Base-by-base conservation (phyloP, 108 stramenopile species). In the Asterionellopsis glacialis region DNA sequence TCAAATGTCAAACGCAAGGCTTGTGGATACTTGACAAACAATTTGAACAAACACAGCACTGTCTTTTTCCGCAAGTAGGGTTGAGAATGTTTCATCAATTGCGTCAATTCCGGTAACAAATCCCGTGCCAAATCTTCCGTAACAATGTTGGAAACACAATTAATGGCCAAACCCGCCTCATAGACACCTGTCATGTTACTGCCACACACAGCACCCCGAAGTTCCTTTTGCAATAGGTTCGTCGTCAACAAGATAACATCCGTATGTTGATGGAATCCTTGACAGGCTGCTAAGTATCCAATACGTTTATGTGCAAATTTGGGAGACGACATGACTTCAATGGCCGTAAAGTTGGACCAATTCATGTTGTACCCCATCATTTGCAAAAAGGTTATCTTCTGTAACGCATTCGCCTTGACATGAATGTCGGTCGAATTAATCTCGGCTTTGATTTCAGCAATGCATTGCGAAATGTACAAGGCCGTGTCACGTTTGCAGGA, bases 21-120 rank as follows among this genome's bases (percentile, higher is more conserved):
- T 74, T 98, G 96, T n/a, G 98, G 98, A 80, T 96, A 99, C 52
- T 95, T 88, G 41, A 97, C 63, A 70, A 97, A 99, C 21, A 99
- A 65, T 70, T 96, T 97, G 84, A 95, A 99, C 47, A 99, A 76
- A 63, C 94, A 90, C 6, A 96, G 77, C 47, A 97, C 76, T 26
- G 97, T 92, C 77, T 99, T 99, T 76, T 99, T 99, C 9, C 98
- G 80, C 26, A 99, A 67, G 74, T 98, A 98, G 1, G 96, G 93
- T 59, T 88, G 80, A 23, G 95, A 79, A 85, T 94, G 91, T 19
- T 64, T 54, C 27, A 95, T 84, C 27, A 98, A 73, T 51, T 79
- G 75, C 5, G 91, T 80, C 18, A 98, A 41, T 68, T 98, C 97
- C 15, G 89, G 85, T 41, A 99, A 45, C 11, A 97, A 79, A 42